Evolutionary conservation across 179 eudicot species (phyloP).

Genomic region (Amaranthus tricolor): DNA sequence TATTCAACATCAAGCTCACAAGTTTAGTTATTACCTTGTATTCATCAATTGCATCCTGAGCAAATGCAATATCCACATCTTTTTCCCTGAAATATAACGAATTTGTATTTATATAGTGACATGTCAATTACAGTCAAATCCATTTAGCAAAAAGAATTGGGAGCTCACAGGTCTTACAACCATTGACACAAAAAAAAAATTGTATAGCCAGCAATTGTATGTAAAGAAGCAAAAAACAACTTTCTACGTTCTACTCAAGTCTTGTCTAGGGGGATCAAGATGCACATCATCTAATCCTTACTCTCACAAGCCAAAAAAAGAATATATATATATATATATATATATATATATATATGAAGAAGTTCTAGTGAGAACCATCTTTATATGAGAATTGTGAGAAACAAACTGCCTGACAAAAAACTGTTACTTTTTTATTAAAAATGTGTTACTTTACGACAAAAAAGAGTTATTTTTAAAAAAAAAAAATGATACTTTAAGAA

Average conservation of each 20-base stretch:
- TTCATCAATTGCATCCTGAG: conserved; percentile 83
- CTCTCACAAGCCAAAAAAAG: background rate
- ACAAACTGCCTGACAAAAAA: too few relatives aligned
- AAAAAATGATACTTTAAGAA: too few relatives aligned
- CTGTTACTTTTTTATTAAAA: too few relatives aligned
- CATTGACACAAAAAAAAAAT: background rate
- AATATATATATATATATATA: background rate
- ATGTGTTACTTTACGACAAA: too few relatives aligned
- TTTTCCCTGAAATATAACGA: conserved; percentile 67
- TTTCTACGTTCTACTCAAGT: background rate
- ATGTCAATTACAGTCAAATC: background rate
- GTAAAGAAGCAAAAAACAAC: background rate
- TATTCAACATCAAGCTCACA: background rate
- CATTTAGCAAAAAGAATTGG: background rate
- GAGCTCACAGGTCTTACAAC: background rate
- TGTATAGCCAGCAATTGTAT: background rate
- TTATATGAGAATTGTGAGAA: too few relatives aligned
- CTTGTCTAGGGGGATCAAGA: background rate
- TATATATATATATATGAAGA: too few relatives aligned
- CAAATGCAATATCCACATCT: conserved; percentile 75
- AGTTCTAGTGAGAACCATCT: too few relatives aligned
- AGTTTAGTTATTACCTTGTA: conserved; percentile 53
- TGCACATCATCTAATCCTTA: background rate
- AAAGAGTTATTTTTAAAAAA: too few relatives aligned
- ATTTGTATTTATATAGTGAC: background rate